Percentiles rank a stretch among this genome's conserved stretches.
Evolutionary conservation across 768 basidiomycete species (phyloP).

Genomic region (Boletus fagicola): DNA sequence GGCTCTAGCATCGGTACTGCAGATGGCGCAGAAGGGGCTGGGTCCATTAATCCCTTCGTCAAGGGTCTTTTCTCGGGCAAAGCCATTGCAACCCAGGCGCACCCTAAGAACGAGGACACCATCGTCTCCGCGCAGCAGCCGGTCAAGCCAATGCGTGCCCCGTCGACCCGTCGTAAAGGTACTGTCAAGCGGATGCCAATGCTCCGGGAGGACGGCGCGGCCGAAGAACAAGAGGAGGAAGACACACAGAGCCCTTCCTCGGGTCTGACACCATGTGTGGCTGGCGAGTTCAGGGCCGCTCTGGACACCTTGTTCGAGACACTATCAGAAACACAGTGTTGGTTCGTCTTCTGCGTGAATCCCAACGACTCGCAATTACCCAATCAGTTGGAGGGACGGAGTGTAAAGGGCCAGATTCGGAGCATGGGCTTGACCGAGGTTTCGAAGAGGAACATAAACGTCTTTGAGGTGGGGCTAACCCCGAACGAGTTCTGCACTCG

Average conservation of each 20-base stretch:
- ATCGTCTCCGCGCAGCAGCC: constrained; percentile 93
- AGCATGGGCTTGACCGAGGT: constrained; percentile 79
- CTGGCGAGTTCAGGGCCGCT: constrained; percentile 85
- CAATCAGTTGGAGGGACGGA: constrained; percentile 88
- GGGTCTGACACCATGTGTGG: constrained; percentile 61
- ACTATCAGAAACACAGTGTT: constrained; percentile 83
- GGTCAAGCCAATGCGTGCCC: constrained; percentile 91
- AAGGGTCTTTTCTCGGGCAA: constrained; percentile 86
- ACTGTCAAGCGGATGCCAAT: constrained; percentile 54
- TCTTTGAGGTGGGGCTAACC: constrained; percentile 84
- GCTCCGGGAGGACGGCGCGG: constrained; percentile 32
- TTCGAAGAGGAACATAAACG: constrained; percentile 58
- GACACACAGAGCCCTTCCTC: constrained; percentile 34
- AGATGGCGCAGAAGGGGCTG: constrained; percentile 62
- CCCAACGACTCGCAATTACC: constrained; percentile 95
- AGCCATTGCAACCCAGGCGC: constrained; percentile 88
- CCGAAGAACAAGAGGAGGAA: constrained; percentile 46
- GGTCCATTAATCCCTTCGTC: constrained; percentile 89
- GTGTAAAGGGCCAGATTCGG: constrained; percentile 89
- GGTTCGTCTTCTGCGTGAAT: constrained; percentile 91
- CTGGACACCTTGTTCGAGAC: constrained; percentile 85
- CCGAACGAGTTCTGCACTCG: constrained; percentile 83
- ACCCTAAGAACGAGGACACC: constrained; percentile 91
- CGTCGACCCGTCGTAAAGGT: constrained; percentile 81
- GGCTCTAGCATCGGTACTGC: constrained; percentile 41